phyloP scores from a whole-genome alignment of 1,284 basidiomycete species.

The Naganishia cerealis region DNA sequence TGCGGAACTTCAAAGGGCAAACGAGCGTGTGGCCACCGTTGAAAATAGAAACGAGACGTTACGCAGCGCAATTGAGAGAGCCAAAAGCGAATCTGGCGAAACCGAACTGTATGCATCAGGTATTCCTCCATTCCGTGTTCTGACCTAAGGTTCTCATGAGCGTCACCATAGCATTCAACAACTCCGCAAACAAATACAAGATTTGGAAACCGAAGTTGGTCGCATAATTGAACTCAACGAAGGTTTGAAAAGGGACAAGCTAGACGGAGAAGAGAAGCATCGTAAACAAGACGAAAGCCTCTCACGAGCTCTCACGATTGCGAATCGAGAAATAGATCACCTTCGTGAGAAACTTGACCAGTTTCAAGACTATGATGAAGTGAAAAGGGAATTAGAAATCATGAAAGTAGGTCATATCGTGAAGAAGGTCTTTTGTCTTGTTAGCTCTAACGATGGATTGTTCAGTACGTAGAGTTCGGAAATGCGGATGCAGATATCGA shows the following conservation, averaged over 20 bases:
- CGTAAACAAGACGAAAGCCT: conserved; percentile 61
- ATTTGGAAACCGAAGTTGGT: conserved; percentile 71
- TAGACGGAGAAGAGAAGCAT: conserved; percentile 55
- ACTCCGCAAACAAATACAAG: conserved; percentile 69
- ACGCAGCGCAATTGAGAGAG: conserved; percentile 85
- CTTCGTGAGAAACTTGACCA: conserved; percentile 69
- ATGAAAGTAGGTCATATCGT: conserved; percentile 72
- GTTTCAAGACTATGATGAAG: conserved; percentile 85
- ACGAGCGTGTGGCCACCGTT: conserved; percentile 83
- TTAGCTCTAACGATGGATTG: not conserved
- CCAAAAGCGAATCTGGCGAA: conserved; percentile 74
- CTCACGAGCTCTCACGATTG: conserved; percentile 61
- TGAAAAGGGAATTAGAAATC: conserved; percentile 92
- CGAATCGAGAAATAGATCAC: conserved; percentile 65
- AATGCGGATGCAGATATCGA: conserved; percentile 71
- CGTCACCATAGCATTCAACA: conserved; percentile 57
- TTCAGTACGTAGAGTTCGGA: conserved; percentile 87
- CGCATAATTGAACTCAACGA: conserved; percentile 73
- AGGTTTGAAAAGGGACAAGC: conserved; percentile 59
- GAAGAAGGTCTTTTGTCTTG: not conserved
- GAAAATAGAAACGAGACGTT: conserved; percentile 91
- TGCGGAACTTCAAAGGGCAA: conserved; percentile 87
- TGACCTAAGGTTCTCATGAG: conserved; percentile 5
- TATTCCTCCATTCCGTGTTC: not conserved
- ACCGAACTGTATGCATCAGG: conserved; percentile 65